Conservation (phyloP, 2,329 filamentous ascomycete species). For the Cucurbitaria berberidis region DNA sequence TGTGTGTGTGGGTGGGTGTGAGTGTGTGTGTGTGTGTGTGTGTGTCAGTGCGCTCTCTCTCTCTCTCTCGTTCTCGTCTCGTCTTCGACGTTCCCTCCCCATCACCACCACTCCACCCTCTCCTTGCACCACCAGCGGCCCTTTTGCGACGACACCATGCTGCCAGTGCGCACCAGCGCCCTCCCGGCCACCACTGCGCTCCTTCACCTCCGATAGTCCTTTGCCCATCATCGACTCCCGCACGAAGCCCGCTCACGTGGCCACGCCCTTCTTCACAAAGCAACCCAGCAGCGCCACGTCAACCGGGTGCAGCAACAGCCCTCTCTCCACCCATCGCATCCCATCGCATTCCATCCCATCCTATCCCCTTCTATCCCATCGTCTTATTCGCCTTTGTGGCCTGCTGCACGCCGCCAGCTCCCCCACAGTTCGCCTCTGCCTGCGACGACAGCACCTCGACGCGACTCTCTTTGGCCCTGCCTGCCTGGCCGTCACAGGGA, state of each 20-base stretch:
- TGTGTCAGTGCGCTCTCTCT: slow-evolving; percentile 23
- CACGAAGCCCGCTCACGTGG: slow-evolving; percentile 29
- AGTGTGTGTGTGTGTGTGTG: slow-evolving; percentile 22
- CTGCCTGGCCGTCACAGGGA: slow-evolving; percentile 18
- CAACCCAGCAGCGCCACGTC: slow-evolving; percentile 45
- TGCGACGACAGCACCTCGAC: slow-evolving; percentile 7
- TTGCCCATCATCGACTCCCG: slow-evolving; percentile 2
- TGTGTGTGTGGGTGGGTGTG: no score
- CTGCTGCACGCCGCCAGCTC: slow-evolving; percentile 5
- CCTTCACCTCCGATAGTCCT: not conserved
- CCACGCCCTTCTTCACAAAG: slow-evolving; percentile 22
- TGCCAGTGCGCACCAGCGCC: slow-evolving; percentile 24
- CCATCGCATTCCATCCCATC: no score
- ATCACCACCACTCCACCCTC: slow-evolving; percentile 30
- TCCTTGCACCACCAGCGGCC: slow-evolving; percentile 25
- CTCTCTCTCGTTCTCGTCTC: slow-evolving; percentile 34
- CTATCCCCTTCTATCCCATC: no score
- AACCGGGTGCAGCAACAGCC: slow-evolving; percentile 29
- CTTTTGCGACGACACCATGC: slow-evolving; percentile 32
- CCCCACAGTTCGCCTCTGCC: not conserved
- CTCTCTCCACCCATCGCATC: slow-evolving; percentile 7
- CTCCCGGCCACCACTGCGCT: slow-evolving; percentile 23
- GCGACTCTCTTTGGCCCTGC: no score
- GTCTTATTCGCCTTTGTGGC: slow-evolving; percentile 11
- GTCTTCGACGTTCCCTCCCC: slow-evolving; percentile 35